Evolutionary conservation across 768 basidiomycete genomes (phyloP).

Genomic region (Kwoniella newhampshirensis): DNA sequence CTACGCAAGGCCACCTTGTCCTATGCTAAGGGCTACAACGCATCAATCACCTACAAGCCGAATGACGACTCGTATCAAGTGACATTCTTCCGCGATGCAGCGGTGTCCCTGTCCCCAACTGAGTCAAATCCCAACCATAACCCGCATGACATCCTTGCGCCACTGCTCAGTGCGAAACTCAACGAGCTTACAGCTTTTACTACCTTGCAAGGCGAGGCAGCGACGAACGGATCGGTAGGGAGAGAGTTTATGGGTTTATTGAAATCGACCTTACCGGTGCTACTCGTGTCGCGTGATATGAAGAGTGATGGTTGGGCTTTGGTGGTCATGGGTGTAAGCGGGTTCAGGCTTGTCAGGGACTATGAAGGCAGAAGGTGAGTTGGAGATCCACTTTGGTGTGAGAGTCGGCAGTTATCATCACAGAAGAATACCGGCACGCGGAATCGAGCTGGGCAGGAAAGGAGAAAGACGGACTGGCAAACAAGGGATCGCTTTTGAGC

Average conservation of each 20-base stretch:
- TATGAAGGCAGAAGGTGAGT: conserved; percentile 18
- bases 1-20: conserved; percentile 87
- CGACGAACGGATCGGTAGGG: conserved; percentile 18
- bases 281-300: conserved; percentile 63
- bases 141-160: conserved; percentile 77
- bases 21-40: conserved; percentile 57
- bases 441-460: conserved; percentile 2
- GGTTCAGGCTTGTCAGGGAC: conserved; percentile 39
- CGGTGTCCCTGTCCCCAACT: not conserved
- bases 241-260: conserved; percentile 34
- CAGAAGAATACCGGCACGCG: not conserved
- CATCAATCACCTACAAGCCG: conserved; percentile 45
- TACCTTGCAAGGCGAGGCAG: not conserved
- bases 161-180: conserved; percentile 69
- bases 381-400: not conserved
- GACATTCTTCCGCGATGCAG: conserved; percentile 21
- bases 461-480: no score
- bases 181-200: conserved; percentile 59
- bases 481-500: no score
- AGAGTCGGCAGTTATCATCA: not conserved
- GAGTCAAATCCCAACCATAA: conserved; percentile 19
- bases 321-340: conserved; percentile 21
- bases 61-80: conserved; percentile 47
- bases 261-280: conserved; percentile 66
- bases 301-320: conserved; percentile 4